phyloP scores from a whole-genome alignment of 2,329 filamentous ascomycete genomes.

The Anthostomella pinea region DNA sequence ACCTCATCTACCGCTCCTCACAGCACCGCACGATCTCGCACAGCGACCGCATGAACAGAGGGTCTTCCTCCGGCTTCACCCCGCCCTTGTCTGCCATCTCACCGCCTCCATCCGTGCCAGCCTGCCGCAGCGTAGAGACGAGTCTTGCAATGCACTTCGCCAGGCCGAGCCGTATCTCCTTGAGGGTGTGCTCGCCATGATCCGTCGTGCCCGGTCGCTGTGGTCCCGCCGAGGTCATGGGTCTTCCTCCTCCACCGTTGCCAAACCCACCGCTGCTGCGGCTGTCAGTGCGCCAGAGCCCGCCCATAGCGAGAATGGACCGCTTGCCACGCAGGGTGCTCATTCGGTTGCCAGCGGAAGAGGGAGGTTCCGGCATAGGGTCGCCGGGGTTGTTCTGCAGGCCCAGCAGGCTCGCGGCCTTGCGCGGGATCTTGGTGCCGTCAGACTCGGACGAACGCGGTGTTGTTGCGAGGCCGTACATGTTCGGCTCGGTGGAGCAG shows the following conservation, averaged over 20 bases:
- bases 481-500: constrained; percentile 2
- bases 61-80: constrained; percentile 30
- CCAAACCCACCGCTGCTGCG: constrained; percentile 1
- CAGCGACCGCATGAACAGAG: constrained; percentile 38
- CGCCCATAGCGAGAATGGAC: constrained; percentile 12
- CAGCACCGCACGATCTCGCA: constrained; percentile 41
- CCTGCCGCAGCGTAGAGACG: constrained; percentile 44
- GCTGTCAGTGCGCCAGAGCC: too few species aligned
- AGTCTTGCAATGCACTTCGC: constrained; percentile 49
- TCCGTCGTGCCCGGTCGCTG: too few species aligned
- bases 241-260: constrained; percentile 2
- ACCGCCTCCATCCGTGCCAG: background rate
- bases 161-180: constrained; percentile 47
- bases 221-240: constrained; percentile 12
- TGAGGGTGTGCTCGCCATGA: constrained; percentile 17
- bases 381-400: constrained; percentile 32
- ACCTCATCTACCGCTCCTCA: constrained; percentile 38
- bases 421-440: constrained; percentile 31
- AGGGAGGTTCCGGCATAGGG: constrained; percentile 16
- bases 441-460: constrained; percentile 15
- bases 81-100: constrained; percentile 5
- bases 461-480: constrained; percentile 3
- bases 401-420: constrained; percentile 51
- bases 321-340: constrained; percentile 19
- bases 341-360: constrained; percentile 6